phyloP scores from a whole-genome alignment of 2,329 filamentous ascomycete genomes.

The Grosmannia clavigera region DNA sequence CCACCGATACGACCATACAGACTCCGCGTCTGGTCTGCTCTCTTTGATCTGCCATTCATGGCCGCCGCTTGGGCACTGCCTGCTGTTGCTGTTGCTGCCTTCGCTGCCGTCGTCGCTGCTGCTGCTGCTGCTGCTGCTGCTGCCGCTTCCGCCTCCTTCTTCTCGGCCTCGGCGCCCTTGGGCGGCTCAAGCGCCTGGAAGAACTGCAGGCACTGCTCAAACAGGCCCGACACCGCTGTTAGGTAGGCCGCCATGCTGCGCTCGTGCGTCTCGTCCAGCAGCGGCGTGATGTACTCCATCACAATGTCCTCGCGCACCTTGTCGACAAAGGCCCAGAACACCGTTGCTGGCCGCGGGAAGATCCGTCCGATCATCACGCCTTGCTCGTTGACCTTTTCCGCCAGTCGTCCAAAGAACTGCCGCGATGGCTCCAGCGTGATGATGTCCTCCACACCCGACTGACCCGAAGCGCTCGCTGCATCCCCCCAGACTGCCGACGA shows the following conservation, averaged over 20 bases:
- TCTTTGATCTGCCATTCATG: not conserved
- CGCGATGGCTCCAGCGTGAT: conserved; percentile 71
- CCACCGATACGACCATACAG: not conserved
- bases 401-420: conserved; percentile 65
- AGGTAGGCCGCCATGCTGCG: conserved; percentile 66
- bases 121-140: not conserved
- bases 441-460: conserved; percentile 32
- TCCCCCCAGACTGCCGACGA: not conserved
- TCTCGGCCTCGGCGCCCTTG: conserved; percentile 28
- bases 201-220: conserved; percentile 74
- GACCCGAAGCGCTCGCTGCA: not conserved
- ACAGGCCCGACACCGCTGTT: conserved; percentile 74
- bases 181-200: conserved; percentile 58
- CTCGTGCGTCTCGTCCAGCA: conserved; percentile 81
- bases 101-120: not conserved
- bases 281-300: conserved; percentile 69
- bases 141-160: not conserved
- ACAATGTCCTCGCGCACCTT: conserved; percentile 76
- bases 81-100: not conserved
- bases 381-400: conserved; percentile 71
- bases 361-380: conserved; percentile 65
- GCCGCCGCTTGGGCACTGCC: not conserved
- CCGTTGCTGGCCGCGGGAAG: conserved; percentile 58
- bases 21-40: not conserved
- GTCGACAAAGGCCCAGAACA: conserved; percentile 69